Percentiles rank a stretch among this genome's conserved stretches.
These are phyloP conservation scores for Austroboletus eburneus DNA, from an alignment of 768 basidiomycete species.

Conservation along the genomic window DNA sequence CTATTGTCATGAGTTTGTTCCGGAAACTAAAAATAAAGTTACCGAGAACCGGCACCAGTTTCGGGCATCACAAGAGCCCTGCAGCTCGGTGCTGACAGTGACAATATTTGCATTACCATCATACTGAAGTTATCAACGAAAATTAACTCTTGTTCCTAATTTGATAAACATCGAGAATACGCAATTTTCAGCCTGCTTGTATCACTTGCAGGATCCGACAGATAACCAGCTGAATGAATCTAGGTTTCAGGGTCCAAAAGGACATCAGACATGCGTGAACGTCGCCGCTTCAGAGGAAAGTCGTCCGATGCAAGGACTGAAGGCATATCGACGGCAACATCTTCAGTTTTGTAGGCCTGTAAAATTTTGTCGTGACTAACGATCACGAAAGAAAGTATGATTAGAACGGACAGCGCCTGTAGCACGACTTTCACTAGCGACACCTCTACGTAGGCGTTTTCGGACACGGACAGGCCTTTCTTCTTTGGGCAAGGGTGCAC, in stretches of 20 bases:
- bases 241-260: constrained; percentile 29
- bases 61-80: background rate
- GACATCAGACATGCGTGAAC: constrained; percentile 37
- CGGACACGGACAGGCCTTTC: constrained; percentile 22
- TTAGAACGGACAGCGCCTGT: constrained; percentile 21
- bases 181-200: constrained; percentile 6
- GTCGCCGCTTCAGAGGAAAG: constrained; percentile 42
- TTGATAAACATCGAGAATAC: constrained; percentile 23
- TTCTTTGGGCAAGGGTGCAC: constrained; percentile 13
- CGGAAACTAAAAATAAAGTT: constrained; percentile 9
- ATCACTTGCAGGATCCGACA: constrained; percentile 9
- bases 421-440: constrained; percentile 17
- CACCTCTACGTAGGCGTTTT: constrained; percentile 26
- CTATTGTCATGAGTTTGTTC: constrained; percentile 17
- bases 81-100: background rate
- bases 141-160: constrained; percentile 25
- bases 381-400: background rate
- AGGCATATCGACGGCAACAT: constrained; percentile 27
- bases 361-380: constrained; percentile 13
- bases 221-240: constrained; percentile 6
- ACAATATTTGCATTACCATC: constrained; percentile 7
- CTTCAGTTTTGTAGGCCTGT: constrained; percentile 27
- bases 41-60: constrained; percentile 8
- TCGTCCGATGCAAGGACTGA: constrained; percentile 25
- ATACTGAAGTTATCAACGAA: constrained; percentile 9